These are phyloP conservation scores for Ulmus americana DNA, from an alignment of 331 rosid species.

Conservation along the genomic window DNA sequence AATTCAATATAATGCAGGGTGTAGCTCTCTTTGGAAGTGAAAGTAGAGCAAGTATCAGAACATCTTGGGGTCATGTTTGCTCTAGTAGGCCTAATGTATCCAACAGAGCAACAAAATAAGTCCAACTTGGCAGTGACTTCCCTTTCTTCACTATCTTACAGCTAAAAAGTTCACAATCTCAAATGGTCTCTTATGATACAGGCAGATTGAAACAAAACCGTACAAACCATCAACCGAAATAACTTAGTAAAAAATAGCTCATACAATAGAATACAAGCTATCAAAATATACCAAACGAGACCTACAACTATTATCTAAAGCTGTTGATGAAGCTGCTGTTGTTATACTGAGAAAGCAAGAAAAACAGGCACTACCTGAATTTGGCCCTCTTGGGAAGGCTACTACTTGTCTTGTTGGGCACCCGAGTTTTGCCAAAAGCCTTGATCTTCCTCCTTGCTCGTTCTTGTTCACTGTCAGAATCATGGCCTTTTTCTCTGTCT, in stretches of 20 bases:
- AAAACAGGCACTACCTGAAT: conserved; percentile 27
- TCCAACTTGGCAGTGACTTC: too few species aligned
- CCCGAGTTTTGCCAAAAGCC: conserved; percentile 59
- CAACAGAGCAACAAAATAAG: too few species aligned
- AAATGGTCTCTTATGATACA: not conserved
- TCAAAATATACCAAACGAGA: too few species aligned
- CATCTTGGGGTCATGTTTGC: too few species aligned
- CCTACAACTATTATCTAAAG: not conserved
- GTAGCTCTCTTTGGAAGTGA: too few species aligned
- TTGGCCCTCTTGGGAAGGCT: conserved; percentile 54
- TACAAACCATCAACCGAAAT: not conserved
- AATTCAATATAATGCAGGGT: too few species aligned
- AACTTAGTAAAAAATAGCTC: not conserved
- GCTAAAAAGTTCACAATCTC: not conserved
- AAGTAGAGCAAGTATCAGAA: too few species aligned
- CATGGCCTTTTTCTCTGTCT: conserved; percentile 72
- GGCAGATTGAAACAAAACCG: not conserved
- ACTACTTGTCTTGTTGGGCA: conserved; percentile 30
- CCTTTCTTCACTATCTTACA: not conserved
- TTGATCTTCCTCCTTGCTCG: conserved; percentile 65
- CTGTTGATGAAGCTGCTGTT: conserved; percentile 6
- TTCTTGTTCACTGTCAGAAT: conserved; percentile 70
- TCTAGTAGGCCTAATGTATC: too few species aligned
- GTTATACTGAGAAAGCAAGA: not conserved
- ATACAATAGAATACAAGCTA: too few species aligned